These are phyloP conservation scores for Penicillium riverlandense DNA, from an alignment of 495 filamentous ascomycete species.

Conservation along the genomic window DNA sequence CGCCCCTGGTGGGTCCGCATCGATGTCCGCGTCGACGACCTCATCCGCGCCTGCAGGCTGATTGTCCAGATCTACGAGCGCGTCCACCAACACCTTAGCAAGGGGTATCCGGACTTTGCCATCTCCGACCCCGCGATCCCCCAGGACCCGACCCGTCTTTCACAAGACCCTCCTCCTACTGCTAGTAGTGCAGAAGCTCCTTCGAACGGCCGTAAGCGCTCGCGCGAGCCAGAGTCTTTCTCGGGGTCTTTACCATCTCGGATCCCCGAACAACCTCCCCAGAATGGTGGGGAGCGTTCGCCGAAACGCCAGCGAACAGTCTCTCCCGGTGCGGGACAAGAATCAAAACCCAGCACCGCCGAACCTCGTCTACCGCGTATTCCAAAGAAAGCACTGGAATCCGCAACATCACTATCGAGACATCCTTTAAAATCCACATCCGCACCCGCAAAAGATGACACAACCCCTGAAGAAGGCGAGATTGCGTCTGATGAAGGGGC, in stretches of 20 bases:
- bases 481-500: slow-evolving; percentile 6
- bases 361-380: slow-evolving; percentile 11
- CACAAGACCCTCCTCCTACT: slow-evolving; percentile 12
- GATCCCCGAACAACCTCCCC: too few relatives aligned
- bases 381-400: slow-evolving; percentile 10
- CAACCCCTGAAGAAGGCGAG: slow-evolving; percentile 18
- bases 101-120: slow-evolving; percentile 31
- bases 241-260: too few relatives aligned
- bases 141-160: slow-evolving; percentile 23
- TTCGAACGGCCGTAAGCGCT: slow-evolving; percentile 33
- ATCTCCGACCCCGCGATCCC: slow-evolving; percentile 15
- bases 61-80: slow-evolving; percentile 72
- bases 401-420: neutral
- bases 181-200: neutral
- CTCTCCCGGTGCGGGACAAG: slow-evolving; percentile 10
- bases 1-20: slow-evolving; percentile 81
- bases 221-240: slow-evolving; percentile 32
- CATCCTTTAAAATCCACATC: too few relatives aligned
- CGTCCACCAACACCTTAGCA: slow-evolving; percentile 42
- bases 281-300: slow-evolving; percentile 17
- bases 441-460: slow-evolving; percentile 1
- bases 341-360: neutral
- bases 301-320: slow-evolving; percentile 36
- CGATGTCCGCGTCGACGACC: slow-evolving; percentile 52
- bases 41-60: slow-evolving; percentile 58